Base-by-base conservation (phyloP, 768 basidiomycete species). In the Suillus alpinus region DNA sequence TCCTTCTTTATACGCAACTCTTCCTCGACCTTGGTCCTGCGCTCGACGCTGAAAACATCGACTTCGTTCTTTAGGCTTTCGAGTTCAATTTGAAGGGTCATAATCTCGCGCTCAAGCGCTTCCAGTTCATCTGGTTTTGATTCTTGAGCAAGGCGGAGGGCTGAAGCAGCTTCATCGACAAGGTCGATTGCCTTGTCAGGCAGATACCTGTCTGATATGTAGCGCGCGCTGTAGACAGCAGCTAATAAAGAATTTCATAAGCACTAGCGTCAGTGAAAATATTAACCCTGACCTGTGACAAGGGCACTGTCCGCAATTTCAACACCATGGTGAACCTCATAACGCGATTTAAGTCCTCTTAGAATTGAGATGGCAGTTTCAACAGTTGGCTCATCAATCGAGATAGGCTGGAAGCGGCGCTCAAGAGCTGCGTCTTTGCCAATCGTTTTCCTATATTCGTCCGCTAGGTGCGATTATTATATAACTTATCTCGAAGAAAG, bases 111-210 rank as follows among this genome's bases (percentile, higher is more conserved):
- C 61, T 94, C 91, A 12, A 95, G 81, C 1, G 81, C 79, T 69
- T 97, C 93, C 0, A 96, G 80, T 59, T 88, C 88, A 58, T 93
- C 89, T 0, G 94, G 94, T 68, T 94, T 93, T 36, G 86, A 88
- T 69, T 94, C 92, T 68, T 95, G 94, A 0, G 94, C 91, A 4
- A 97, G 84, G 0, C 93, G 86, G 5, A 98, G 79, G 0, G 92
- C 82, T 2, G 92, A 91, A 0, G 92, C 91, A 3, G 95, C 95
- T 73, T 98, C 96, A 73, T 98, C 96, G 0, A 98, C 86, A 3
- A 97, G 81, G 71, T 96, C 93, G 46, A 94, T 92, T 10, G 92
- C 90, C 70, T 95, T 95, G 75, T 97, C 94, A 0, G 94, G 94
- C 1, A 96, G 81, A 71, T 85, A 95, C 4, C 94, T 83, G 71